Evolutionary conservation across 2,329 filamentous ascomycete species (phyloP), one percentile per base, ranked within the genome.

Genomic region (Ophiostoma himal-ulmi): DNA sequence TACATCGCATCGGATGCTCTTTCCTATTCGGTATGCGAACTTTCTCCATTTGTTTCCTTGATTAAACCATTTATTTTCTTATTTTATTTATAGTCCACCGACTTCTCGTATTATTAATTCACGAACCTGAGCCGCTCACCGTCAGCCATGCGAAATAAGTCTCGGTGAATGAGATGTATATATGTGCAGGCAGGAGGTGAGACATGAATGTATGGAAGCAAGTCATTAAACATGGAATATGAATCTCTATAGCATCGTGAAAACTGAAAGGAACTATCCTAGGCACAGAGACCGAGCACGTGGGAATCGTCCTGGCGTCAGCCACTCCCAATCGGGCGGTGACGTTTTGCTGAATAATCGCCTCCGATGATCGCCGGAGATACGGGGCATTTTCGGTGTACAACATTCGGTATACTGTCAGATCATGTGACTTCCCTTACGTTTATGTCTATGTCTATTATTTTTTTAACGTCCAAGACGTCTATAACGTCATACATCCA

Each of bases 311-410:
- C 17, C 41, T 30, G 44, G 20, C 17, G 20, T 20, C 44, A 48
- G 44, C 44, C 44, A 48, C 44, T 17, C 44, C 1, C 41, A 20
- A 20, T 57, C 1, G 52, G 2, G 17, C 60, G 17, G 22, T 64
- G 60, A 64, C 60, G 57, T 62, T 17, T 13, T 20, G 60, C 60
- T 64, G 60, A 64, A 36, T 64, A 64, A 64, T 64, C n/a, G 11
- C 2, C 10, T n/a, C 34, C 34, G 30, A 37, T n/a, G 7, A 20
- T 39, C 17, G 30, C 20, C 30, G 34, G 60, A 20, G 30, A 36
- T 14, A 64, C 60, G 60, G 60, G 8, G 60, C 34, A 64, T 37
- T 64, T 7, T 64, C 60, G 60, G 60, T 37, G 30, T 39, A n/a
- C n/a, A n/a, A n/a, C n/a, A n/a, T n/a, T n/a, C n/a, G n/a, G n/a